A percentile compares a stretch with the other conserved stretches of the same genome.
Conservation (phyloP, 495 filamentous ascomycete species). For the Hypoxylon cercidicola region DNA sequence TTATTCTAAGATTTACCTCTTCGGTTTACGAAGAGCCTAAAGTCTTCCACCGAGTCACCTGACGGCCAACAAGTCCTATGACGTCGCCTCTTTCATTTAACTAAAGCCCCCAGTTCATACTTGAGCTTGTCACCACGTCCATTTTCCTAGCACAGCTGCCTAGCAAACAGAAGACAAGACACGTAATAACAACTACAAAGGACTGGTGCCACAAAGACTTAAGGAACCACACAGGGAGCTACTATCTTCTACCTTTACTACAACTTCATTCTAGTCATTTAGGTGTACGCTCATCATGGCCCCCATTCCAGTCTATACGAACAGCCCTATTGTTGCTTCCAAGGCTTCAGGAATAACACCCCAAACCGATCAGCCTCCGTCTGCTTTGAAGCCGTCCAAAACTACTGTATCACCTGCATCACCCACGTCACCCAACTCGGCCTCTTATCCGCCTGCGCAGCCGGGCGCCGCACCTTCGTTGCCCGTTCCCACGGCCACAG, state of each 20-base stretch:
- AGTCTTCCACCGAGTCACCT: slow-evolving; percentile 28
- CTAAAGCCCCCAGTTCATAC: slow-evolving; percentile 4
- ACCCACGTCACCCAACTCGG: slow-evolving; percentile 45
- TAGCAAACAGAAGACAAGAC: slow-evolving; percentile 8
- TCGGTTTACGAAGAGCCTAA: slow-evolving; percentile 14
- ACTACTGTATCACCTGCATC: slow-evolving; percentile 55
- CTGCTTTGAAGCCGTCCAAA: slow-evolving; percentile 31
- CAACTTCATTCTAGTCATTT: background rate
- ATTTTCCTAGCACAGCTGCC: slow-evolving; percentile 6
- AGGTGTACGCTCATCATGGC: slow-evolving; percentile 56
- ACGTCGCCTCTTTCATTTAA: slow-evolving; percentile 34
- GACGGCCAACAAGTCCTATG: slow-evolving; percentile 27
- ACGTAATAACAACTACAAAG: background rate
- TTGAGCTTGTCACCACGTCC: slow-evolving; percentile 1
- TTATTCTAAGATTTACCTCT: slow-evolving; percentile 2
- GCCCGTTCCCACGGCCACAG: slow-evolving; percentile 48
- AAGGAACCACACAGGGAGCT: background rate
- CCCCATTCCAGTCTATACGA: slow-evolving; percentile 67
- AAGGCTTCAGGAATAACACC: slow-evolving; percentile 62
- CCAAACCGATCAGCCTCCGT: slow-evolving; percentile 56
- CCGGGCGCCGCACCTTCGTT: slow-evolving; percentile 53
- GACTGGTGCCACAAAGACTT: background rate
- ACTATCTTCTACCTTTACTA: background rate
- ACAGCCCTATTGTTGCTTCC: slow-evolving; percentile 66
- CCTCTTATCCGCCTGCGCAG: slow-evolving; percentile 57